Evolutionary conservation across 2,329 filamentous ascomycete species (phyloP), one percentile per base, ranked within the genome.

Genomic region (Penicillium sp.): DNA sequence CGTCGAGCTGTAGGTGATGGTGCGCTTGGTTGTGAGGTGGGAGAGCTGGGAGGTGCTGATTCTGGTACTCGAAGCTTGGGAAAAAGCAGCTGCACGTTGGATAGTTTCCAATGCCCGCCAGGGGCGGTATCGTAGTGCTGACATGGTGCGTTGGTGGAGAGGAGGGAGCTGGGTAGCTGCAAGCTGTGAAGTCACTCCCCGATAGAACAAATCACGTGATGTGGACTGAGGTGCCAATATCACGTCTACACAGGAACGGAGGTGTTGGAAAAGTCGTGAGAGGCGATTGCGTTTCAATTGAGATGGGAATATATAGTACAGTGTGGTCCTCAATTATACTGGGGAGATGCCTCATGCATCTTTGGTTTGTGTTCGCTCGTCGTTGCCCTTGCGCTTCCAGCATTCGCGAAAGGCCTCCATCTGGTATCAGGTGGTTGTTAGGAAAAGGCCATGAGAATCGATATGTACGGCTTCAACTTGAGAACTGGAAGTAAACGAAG

Each of bases 371-470:
- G 93, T 97, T 71, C 95, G 86, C 75, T 90, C 81, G 70, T 96
- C 89, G 76, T 98, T 98, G 52, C 92, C 89, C 70, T 96, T 89
- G 65, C 83, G 84, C 79, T 96, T 97, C 94, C 94, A 98, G 78
- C 94, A 98, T 70, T 89, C 85, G 71, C 88, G 88, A 75, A 98
- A 98, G 2, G 85, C 83, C 73, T 95, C 89, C 90, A 98, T 96
- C 94, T 98, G 68, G 40, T 64, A 57, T 22, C 19, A 22, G 19
- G 19, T 35, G 52, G 25, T 43, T 42, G 43, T 57, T 37, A 56
- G 22, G 3, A 28, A 11, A 22, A 51, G 30, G 19, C 16, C 8
- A 37, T 25, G n/a, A 14, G 8, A 38, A n/a, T 45, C 25, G n/a
- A 45, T 25, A 11, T 5, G 6, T 51, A 28, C 16, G 1, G 37